A percentile compares a stretch with the other conserved stretches of the same genome.
Evolutionary conservation across 108 stramenopile genomes (phyloP).

Genomic region (Aureococcus anophagefferens): DNA sequence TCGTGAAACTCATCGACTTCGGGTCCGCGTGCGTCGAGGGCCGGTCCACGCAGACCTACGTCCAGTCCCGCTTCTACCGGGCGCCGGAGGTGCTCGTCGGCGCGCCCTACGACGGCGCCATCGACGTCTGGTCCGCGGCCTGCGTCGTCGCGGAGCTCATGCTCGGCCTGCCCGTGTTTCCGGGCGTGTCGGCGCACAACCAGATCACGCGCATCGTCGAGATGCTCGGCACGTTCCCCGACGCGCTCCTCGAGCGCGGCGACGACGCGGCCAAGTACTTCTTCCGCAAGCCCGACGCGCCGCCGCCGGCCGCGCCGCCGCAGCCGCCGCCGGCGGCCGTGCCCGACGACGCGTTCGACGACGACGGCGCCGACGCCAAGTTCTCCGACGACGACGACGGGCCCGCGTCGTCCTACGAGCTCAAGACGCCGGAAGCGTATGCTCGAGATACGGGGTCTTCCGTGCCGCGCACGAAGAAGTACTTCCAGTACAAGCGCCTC

Average conservation of each 20-base stretch:
- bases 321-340: not conserved
- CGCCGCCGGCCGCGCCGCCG: not conserved
- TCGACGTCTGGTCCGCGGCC: constrained; percentile 95
- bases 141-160: constrained; percentile 91
- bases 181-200: constrained; percentile 87
- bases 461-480: not conserved
- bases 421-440: not conserved
- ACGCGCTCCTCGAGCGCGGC: constrained; percentile 43
- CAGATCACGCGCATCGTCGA: constrained; percentile 84
- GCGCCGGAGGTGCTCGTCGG: constrained; percentile 90
- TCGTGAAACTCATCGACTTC: constrained; percentile 90
- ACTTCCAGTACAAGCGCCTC: not conserved
- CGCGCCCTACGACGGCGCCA: constrained; percentile 80
- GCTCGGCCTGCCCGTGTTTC: constrained; percentile 87
- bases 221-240: constrained; percentile 76
- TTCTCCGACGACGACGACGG: not conserved
- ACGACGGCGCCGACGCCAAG: not conserved
- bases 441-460: not conserved
- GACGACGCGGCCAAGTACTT: not conserved
- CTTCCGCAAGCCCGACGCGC: not conserved
- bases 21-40: constrained; percentile 84
- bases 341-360: not conserved
- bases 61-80: constrained; percentile 96
- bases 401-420: not conserved
- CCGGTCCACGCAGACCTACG: constrained; percentile 49